A percentile compares a stretch with the other conserved stretches of the same genome.
Conservation (phyloP, 257 asterid genomes). For the Primulina tabacum region DNA sequence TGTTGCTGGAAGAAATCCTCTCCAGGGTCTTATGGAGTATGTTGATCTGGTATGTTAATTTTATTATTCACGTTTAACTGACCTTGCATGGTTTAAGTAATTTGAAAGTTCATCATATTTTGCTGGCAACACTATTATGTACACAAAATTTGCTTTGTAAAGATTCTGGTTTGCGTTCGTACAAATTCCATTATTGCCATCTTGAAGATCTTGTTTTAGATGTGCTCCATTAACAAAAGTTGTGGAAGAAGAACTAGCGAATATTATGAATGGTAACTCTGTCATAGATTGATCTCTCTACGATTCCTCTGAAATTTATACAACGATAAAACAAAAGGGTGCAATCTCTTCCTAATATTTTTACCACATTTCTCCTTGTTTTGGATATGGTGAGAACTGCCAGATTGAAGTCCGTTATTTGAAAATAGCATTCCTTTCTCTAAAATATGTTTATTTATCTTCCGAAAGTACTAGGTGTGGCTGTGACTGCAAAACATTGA, state of each 20-base stretch:
- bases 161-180: neutral
- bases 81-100: neutral
- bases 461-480: too few relatives aligned
- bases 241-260: neutral
- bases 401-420: too few relatives aligned
- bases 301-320: too few relatives aligned
- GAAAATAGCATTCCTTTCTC: too few relatives aligned
- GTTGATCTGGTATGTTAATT: constrained; percentile 74
- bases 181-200: neutral
- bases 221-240: neutral
- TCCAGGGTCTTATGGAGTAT: constrained; percentile 83
- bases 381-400: too few relatives aligned
- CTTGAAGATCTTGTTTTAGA: neutral
- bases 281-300: neutral
- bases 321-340: too few relatives aligned
- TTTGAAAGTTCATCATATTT: neutral
- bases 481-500: too few relatives aligned
- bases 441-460: too few relatives aligned
- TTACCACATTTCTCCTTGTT: too few relatives aligned
- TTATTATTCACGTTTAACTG: neutral
- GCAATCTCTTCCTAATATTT: too few relatives aligned
- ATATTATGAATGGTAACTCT: neutral
- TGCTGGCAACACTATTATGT: neutral
- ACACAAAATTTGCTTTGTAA: neutral
- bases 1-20: constrained; percentile 86